Conservation (phyloP, 1,284 basidiomycete species). For the Phylloporus sp. region DNA sequence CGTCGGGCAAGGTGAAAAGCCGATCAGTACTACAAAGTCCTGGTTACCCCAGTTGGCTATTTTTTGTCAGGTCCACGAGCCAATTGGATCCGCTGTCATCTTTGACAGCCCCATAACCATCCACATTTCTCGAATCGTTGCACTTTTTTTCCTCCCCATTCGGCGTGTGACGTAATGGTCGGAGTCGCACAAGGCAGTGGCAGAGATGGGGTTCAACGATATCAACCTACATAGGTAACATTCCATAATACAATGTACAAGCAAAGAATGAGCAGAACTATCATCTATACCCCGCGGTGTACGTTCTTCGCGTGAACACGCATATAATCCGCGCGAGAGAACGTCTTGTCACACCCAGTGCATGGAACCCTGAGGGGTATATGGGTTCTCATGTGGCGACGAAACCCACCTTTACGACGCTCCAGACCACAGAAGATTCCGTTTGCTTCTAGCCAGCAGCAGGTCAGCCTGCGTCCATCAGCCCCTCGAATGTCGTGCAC, state of each 20-base stretch:
- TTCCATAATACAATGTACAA: no score
- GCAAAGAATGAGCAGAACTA: no score
- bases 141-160: not conserved
- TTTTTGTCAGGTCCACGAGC: not conserved
- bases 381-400: not conserved
- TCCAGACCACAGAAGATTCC: not conserved
- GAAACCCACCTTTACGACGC: not conserved
- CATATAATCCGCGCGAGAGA: conserved; percentile 18
- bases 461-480: not conserved
- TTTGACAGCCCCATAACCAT: not conserved
- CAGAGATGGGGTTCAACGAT: not conserved
- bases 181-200: not conserved
- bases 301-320: conserved; percentile 1
- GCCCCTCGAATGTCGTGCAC: not conserved
- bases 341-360: not conserved
- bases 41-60: not conserved
- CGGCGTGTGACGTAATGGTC: not conserved
- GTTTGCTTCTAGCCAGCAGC: not conserved
- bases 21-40: not conserved
- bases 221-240: not conserved
- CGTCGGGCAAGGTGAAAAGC: not conserved
- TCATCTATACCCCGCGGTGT: not conserved
- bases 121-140: no score
- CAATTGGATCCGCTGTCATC: not conserved
- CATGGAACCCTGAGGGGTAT: not conserved